Base-by-base conservation (phyloP, 208 protist genomes). In the Kentomonas sorsogonicus region DNA sequence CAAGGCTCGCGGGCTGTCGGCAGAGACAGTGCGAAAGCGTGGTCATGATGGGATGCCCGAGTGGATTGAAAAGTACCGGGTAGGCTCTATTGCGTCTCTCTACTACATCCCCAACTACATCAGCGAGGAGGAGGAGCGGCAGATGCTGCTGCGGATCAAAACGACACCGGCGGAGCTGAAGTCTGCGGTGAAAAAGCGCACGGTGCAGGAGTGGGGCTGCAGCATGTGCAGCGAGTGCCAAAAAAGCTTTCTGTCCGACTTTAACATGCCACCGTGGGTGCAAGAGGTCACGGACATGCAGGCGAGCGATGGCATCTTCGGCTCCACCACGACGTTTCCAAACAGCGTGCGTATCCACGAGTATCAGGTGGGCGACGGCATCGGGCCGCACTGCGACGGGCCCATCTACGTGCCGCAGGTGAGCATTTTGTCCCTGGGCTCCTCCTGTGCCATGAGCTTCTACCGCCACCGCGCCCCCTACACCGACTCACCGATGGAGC, bases 311-410 rank as follows among this genome's bases (percentile, higher is more conserved):
- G 89, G 89, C 33, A 79, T 95, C 50, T 93, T 90, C 58, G 91
- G 81, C 1, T 86, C 89, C 0, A 82, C 72, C 6, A n/a, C n/a
- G n/a, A 90, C 82, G 13, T 95, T 95, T 43, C 89, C 84, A 11
- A 95, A 95, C 63, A 93, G 85, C 60, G 85, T 95, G 33, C 81
- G 89, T 33, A 83, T 96, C n/a, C 89, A 96, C 63, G 91, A 96
- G 69, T 96, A 96, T 60, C 22, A 89, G 54, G 36, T 53, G 6
- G 72, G 80, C 41, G 87, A 95, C 18, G 88, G 91, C 46, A 96
- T 96, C 26, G 81, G 72, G 0, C 81, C 86, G 1, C 91, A 96
- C 74, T 85, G 77, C 51, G 91, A 96, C 57, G 91, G 91, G 3
- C 86, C 88, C 31, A 93, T 96, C 52, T 96, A 96, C 57, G 69